These are phyloP conservation scores for Filosporella fistucella DNA, from an alignment of 495 filamentous ascomycete genomes.

Conservation along the genomic window DNA sequence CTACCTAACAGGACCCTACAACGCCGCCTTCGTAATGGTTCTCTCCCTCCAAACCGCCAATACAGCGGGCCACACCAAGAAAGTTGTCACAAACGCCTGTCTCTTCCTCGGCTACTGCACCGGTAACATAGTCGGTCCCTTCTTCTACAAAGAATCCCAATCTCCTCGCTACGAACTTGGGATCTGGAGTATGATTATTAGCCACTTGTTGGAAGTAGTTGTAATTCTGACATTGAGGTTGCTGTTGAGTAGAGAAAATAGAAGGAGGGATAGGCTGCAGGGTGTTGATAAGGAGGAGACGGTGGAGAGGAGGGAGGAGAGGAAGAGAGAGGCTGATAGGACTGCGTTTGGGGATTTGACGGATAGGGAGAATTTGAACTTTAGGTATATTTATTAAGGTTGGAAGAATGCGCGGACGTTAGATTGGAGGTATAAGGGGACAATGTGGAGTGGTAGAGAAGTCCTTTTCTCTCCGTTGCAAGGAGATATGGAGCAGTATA, in stretches of 20 bases:
- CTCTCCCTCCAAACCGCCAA: conserved; percentile 49
- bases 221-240: conserved; percentile 57
- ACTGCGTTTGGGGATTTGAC: conserved; percentile 45
- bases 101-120: neutral
- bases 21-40: conserved; percentile 56
- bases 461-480: no score
- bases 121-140: conserved; percentile 16
- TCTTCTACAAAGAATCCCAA: conserved; percentile 13
- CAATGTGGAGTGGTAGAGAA: no score
- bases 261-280: conserved; percentile 34
- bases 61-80: conserved; percentile 19
- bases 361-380: conserved; percentile 20
- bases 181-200: conserved; percentile 56
- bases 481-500: no score
- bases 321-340: conserved; percentile 28
- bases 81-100: conserved; percentile 21
- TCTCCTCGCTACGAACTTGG: conserved; percentile 60
- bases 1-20: conserved; percentile 38
- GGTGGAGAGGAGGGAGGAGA: conserved; percentile 31
- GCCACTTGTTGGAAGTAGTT: conserved; percentile 43
- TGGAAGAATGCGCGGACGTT: no score
- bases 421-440: no score
- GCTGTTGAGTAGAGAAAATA: conserved; percentile 52
- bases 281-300: conserved; percentile 49
- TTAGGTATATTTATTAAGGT: conserved; percentile 7